These are phyloP conservation scores for Carallia pectinifolia DNA, from an alignment of 345 rosid species.

Conservation along the genomic window DNA sequence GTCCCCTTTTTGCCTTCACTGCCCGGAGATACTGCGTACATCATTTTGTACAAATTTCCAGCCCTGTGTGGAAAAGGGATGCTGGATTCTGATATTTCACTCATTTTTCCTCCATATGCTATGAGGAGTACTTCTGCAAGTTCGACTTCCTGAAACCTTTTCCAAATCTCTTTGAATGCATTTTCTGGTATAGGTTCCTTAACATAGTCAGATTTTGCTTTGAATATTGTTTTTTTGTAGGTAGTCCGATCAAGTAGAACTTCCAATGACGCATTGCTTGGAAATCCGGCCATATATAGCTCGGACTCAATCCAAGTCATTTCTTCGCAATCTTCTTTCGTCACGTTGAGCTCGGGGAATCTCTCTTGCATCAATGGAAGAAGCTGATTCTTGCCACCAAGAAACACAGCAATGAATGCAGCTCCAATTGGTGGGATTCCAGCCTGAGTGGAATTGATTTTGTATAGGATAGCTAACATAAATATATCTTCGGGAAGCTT, in stretches of 20 bases:
- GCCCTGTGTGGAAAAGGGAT: slow-evolving; percentile 55
- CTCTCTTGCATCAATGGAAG: slow-evolving; percentile 15
- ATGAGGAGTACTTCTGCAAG: slow-evolving; percentile 11
- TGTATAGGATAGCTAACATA: neutral
- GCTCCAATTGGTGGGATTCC: neutral
- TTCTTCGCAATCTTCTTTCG: slow-evolving; percentile 34
- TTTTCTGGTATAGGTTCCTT: slow-evolving; percentile 29
- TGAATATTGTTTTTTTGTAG: neutral
- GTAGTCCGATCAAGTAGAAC: slow-evolving; percentile 27
- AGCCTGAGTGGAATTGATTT: neutral
- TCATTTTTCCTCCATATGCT: slow-evolving; percentile 72
- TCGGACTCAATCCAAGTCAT: slow-evolving; percentile 51
- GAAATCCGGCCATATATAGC: slow-evolving; percentile 30
- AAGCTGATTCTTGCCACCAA: slow-evolving; percentile 20
- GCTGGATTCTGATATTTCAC: slow-evolving; percentile 34
- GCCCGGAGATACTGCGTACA: slow-evolving; percentile 35
- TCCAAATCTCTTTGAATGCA: slow-evolving; percentile 27
- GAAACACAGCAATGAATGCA: slow-evolving; percentile 16
- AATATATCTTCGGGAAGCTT: slow-evolving; percentile 8
- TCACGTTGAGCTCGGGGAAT: slow-evolving; percentile 39
- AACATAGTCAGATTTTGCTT: slow-evolving; percentile 47
- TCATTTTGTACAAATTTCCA: slow-evolving; percentile 47
- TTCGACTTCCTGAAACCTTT: slow-evolving; percentile 27
- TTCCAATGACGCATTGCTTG: slow-evolving; percentile 19
- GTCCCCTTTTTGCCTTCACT: slow-evolving; percentile 21